phyloP scores from a whole-genome alignment of 2,329 filamentous ascomycete species.

The Colletotrichum spinosum region DNA sequence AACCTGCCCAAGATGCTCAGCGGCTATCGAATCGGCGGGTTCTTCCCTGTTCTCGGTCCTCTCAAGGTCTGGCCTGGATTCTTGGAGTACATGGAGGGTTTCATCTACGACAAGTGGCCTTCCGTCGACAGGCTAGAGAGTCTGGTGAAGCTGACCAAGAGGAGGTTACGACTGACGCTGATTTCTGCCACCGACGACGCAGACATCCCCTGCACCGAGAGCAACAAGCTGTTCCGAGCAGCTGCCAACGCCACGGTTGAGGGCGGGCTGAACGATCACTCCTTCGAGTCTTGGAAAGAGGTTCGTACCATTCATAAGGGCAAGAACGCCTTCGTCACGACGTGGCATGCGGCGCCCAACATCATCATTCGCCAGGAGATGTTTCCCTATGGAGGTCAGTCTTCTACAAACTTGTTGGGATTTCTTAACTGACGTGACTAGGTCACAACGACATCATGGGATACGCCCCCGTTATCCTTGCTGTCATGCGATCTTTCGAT shows the following conservation, averaged over 20 bases:
- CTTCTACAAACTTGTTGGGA: slow-evolving; percentile 10
- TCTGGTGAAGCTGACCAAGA: slow-evolving; percentile 63
- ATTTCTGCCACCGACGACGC: slow-evolving; percentile 85
- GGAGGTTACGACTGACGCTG: slow-evolving; percentile 73
- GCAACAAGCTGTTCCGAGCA: slow-evolving; percentile 71
- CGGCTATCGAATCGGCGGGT: slow-evolving; percentile 82
- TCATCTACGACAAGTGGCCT: slow-evolving; percentile 85
- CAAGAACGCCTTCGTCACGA: slow-evolving; percentile 60
- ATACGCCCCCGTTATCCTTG: slow-evolving; percentile 72
- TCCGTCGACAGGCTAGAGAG: slow-evolving; percentile 74
- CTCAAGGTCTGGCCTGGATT: slow-evolving; percentile 75
- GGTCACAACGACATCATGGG: slow-evolving; percentile 78
- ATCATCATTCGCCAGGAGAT: slow-evolving; percentile 66
- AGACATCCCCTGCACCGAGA: slow-evolving; percentile 83
- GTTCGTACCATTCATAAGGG: slow-evolving; percentile 56
- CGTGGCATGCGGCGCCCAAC: slow-evolving; percentile 56
- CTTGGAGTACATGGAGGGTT: slow-evolving; percentile 68
- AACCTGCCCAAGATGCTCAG: slow-evolving; percentile 78
- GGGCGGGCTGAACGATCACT: slow-evolving; percentile 48
- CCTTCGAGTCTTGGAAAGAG: slow-evolving; percentile 59
- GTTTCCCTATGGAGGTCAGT: slow-evolving; percentile 66
- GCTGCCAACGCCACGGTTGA: slow-evolving; percentile 64
- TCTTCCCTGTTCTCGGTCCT: slow-evolving; percentile 83
- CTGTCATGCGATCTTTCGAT: slow-evolving; percentile 74
- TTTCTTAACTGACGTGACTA: slow-evolving; percentile 46